A percentile compares a stretch with the other conserved stretches of the same genome.
Evolutionary conservation across 441 rosid genomes (phyloP).

Genomic region (Bocquillonia castaneifolia): DNA sequence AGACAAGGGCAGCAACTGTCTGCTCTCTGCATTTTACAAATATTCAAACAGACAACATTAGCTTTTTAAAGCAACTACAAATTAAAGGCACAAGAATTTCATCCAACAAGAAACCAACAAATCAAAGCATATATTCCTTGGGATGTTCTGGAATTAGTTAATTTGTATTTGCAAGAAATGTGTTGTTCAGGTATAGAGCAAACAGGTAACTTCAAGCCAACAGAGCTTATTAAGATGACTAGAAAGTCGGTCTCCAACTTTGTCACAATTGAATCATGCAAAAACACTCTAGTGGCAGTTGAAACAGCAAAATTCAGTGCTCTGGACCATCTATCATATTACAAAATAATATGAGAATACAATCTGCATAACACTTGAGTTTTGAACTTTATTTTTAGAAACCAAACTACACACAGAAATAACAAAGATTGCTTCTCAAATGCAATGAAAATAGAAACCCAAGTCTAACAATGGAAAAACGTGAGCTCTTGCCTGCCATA

Average conservation of each 20-base stretch:
- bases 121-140: background rate
- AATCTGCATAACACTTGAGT: background rate
- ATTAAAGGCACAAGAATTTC: background rate
- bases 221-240: background rate
- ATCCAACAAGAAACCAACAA: background rate
- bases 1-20: slow-evolving; percentile 68
- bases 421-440: background rate
- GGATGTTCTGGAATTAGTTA: background rate
- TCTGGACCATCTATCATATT: background rate
- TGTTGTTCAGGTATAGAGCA: background rate
- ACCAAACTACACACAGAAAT: background rate
- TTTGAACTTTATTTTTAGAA: background rate
- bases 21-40: slow-evolving; percentile 56
- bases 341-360: background rate
- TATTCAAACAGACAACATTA: slow-evolving; percentile 8
- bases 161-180: background rate
- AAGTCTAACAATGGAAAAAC: slow-evolving; percentile 12
- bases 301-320: no score
- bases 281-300: no score
- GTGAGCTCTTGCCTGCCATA: slow-evolving; percentile 61
- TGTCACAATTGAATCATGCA: background rate
- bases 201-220: background rate
- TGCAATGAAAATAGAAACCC: slow-evolving; percentile 5
- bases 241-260: background rate
- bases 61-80: no score